Base-by-base conservation (phyloP, 257 asterid species). In the Hygrophila difformis region DNA sequence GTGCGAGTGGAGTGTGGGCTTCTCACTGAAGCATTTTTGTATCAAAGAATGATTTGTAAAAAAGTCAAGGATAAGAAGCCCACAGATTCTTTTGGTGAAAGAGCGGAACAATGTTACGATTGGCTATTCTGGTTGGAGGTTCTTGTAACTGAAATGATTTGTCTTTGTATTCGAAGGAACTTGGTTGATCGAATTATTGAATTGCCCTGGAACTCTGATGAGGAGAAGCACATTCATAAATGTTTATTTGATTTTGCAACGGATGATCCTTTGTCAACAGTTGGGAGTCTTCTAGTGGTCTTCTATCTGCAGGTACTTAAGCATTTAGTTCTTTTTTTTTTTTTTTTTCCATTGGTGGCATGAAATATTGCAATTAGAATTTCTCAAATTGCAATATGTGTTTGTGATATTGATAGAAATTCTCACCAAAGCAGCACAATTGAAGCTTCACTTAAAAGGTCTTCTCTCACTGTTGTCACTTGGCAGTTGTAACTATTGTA, bases 251-350 rank as follows among this genome's bases (percentile, higher is more conserved):
- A 80, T 56, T 77, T 73, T 49, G 81, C 82, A 5, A 49, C 39
- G 4, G 82, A 68, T 52, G 88, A 86, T 51, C 94, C 93, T 51
- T 72, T 75, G 47, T 73, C 82, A 13, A 43, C 63, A 26, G 64
- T 64, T 15, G 95, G 99, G 61, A 81, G 94, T 72, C 95, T 91
- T 67, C 95, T 91, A 55, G 96, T 91, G 55, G 95, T 86, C 66
- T 91, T 75, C 70, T 78, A 80, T 73, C 72, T 91, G 35, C 99
- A 91, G 99, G 99, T 91, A 66, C 60, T 28, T 24, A 24, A 29
- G 24, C 5, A 34, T 51, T 28, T 46, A 10, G 17, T 39, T 6
- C 22, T 29, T 34, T 28, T 17, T 56, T 18, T 17, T 41, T 52
- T 43, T 11, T 41, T 5, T 46, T 38, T 54, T 35, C 49, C 12